A percentile compares a stretch with the other conserved stretches of the same genome.
Evolutionary conservation across 208 protist species (phyloP).

Genomic region (Wallacemonas sp.): DNA sequence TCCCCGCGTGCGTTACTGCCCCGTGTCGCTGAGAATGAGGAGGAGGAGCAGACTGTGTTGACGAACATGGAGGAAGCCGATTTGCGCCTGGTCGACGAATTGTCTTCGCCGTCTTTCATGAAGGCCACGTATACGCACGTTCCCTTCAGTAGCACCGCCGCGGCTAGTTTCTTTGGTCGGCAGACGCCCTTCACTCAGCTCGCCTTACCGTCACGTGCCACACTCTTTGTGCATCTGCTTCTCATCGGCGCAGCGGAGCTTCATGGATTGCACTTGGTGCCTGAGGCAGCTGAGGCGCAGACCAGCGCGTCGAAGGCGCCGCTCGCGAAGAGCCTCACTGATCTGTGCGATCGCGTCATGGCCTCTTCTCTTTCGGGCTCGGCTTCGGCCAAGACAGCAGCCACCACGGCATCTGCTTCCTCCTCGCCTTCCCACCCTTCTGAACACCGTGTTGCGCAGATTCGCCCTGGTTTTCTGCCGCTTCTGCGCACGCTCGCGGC

Average conservation of each 20-base stretch:
- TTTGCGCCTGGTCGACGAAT: slow-evolving; percentile 1
- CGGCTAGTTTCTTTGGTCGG: slow-evolving; percentile 63
- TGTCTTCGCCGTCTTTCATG: slow-evolving; percentile 3
- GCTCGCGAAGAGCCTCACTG: neutral
- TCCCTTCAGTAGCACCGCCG: slow-evolving; percentile 39
- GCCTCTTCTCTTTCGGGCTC: neutral
- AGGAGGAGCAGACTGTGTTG: slow-evolving; percentile 9
- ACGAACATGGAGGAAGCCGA: neutral
- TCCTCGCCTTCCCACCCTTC: too few relatives aligned
- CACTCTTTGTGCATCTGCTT: slow-evolving; percentile 63
- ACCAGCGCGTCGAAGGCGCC: neutral
- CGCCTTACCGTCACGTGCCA: slow-evolving; percentile 38
- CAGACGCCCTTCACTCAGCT: slow-evolving; percentile 71
- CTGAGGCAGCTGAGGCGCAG: neutral
- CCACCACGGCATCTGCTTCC: neutral
- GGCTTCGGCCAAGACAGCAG: neutral
- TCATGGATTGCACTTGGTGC: slow-evolving; percentile 26
- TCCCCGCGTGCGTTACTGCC: neutral
- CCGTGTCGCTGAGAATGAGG: neutral
- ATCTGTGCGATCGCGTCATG: neutral
- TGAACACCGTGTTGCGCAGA: neutral
- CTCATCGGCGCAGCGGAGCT: slow-evolving; percentile 66
- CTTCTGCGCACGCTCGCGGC: neutral
- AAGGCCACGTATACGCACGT: slow-evolving; percentile 25
- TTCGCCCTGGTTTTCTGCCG: neutral